Evolutionary conservation across 352 stramenopile genomes (phyloP), one percentile per base, ranked within the genome.

Genomic region (Pythium monospermum): DNA sequence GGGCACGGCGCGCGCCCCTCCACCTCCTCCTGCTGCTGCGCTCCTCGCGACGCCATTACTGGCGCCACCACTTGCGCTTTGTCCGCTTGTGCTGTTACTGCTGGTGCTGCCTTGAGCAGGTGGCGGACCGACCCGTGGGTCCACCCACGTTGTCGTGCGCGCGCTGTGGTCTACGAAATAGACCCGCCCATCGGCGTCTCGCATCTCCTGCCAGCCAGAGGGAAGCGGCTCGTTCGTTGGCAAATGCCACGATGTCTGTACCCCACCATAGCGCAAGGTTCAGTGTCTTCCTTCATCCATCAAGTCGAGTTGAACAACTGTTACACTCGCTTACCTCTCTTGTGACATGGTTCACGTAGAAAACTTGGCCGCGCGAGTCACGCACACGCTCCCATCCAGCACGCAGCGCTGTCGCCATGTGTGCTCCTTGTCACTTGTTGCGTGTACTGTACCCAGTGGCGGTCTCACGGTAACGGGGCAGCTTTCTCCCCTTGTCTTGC

Each of bases 131-230:
- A 87, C 69, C 16, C 83, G 78, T 45, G 83, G 83, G 49, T 94
- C 83, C 51, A 90, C 69, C 83, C 83, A 94, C 49, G 83, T 85
- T 4, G 80, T 94, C 15, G 53, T 76, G 35, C 76, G 69, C 19
- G 76, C 83, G 41, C 71, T 88, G 61, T 93, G 83, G 63, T 93
- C 71, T 4, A 91, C 80, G 64, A 89, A 93, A 63, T 91, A 93
- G 13, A 91, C 67, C 38, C 80, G 72, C 2, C 83, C 83, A 26
- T 88, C 70, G 2, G 65, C 53, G 48, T 91, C 83, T 30, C 78
- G 82, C 31, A 91, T 68, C 62, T 91, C 80, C 60, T 93, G 73
- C 83, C 83, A 93, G 28, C 83, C 83, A 0, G 72, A 51, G 12
- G 83, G 83, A 35, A 93, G 65, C 23, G 80, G 74, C 0, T 87